Percentiles rank a stretch among this genome's conserved stretches.
Conservation (phyloP, 495 filamentous ascomycete genomes). For the Daldinia decipiens region DNA sequence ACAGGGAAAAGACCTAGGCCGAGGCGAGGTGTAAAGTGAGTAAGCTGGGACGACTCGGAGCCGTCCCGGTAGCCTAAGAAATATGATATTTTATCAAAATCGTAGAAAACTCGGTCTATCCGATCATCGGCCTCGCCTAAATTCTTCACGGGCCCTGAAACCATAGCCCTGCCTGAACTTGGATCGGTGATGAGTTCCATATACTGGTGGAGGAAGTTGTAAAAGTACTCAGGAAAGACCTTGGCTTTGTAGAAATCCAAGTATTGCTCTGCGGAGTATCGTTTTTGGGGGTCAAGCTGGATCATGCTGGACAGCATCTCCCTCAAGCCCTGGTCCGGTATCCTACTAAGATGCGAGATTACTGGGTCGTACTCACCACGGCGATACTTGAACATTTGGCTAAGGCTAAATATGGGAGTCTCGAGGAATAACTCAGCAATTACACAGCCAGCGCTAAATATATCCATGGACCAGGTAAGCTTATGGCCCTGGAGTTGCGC, state of each 20-base stretch:
- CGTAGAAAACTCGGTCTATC: conserved; percentile 89
- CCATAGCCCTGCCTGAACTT: conserved; percentile 74
- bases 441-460: conserved; percentile 97
- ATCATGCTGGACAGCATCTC: conserved; percentile 96
- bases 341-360: conserved; percentile 80
- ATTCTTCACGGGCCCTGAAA: conserved; percentile 71
- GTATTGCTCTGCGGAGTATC: conserved; percentile 95
- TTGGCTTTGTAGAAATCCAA: conserved; percentile 90
- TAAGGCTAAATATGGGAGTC: conserved; percentile 88
- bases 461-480: conserved; percentile 93
- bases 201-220: conserved; percentile 95
- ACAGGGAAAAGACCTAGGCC: conserved; percentile 73
- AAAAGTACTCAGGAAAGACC: conserved; percentile 95
- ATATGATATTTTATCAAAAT: conserved; percentile 98
- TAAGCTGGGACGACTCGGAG: conserved; percentile 47
- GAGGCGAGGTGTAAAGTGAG: conserved; percentile 53
- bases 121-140: conserved; percentile 88
- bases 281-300: conserved; percentile 85
- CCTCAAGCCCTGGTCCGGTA: conserved; percentile 86
- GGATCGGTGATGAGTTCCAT: conserved; percentile 96
- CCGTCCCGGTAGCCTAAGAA: conserved; percentile 78
- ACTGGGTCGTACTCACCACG: conserved; percentile 91
- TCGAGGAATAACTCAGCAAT: conserved; percentile 99
- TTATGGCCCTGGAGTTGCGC: conserved; percentile 57
- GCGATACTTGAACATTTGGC: conserved; percentile 93